Base-by-base conservation (phyloP, 1,284 basidiomycete species). In the Jaminaea rosea region DNA sequence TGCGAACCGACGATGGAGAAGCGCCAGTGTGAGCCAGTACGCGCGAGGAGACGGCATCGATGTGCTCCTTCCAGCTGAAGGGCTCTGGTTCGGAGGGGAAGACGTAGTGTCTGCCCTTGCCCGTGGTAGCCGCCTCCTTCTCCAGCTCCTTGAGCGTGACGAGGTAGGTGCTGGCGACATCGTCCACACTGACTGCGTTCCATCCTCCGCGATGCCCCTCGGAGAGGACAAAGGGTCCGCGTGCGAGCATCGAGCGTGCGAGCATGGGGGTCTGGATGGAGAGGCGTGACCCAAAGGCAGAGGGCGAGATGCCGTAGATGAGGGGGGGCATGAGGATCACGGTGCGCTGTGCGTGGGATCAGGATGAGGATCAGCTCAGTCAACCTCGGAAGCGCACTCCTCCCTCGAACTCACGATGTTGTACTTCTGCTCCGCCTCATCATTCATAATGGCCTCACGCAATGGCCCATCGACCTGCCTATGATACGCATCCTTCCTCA, bases 251-350 rank as follows among this genome's bases (percentile, higher is more conserved):
- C 23, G 27, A 19, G 1, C 4, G 27, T 8, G 42, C 23, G 13
- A 50, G 15, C 26, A 44, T 50, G 21, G 49, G 49, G 5, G 44
- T 32, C 26, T 50, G 49, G 34, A 50, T 50, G 44, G 23, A 26
- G 37, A 50, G 44, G 24, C 49, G 49, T 26, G 37, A 10, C 10
- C 49, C 49, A n/a, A n/a, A n/a, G n/a, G n/a, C n/a, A n/a, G n/a
- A n/a, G n/a, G n/a, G n/a, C n/a, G n/a, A n/a, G 37, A 50, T 50
- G 19, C 49, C 49, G 37, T 50, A 50, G 21, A 50, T 42, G 8
- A 50, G 21, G 29, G 49, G 49, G 19, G 49, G 49, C 49, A 50
- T 50, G 21, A 50, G 49, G 49, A 50, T 42, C n/a, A n/a, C n/a
- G n/a, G n/a, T n/a, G n/a, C n/a, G n/a, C n/a, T n/a, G n/a, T n/a